Evolutionary conservation across 495 filamentous ascomycete genomes (phyloP), one percentile per base, ranked within the genome.

Genomic region (Podospora tetraspora): DNA sequence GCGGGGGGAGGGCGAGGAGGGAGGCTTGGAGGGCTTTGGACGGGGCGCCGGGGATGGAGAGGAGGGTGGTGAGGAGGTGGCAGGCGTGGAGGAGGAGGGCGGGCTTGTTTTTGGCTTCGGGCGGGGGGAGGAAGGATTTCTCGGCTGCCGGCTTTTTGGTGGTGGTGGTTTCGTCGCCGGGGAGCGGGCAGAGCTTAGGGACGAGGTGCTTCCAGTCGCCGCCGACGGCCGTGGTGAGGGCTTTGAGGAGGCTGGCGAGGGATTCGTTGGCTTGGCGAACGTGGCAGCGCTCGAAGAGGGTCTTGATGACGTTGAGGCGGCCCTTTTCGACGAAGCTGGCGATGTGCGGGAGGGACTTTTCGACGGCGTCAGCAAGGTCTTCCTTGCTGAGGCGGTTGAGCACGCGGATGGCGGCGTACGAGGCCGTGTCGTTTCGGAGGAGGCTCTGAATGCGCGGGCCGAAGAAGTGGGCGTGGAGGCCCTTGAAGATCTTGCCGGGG

Each of bases 401-500:
- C 4, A 94, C 86, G 56, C 85, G 85, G 67, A 91, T 87, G 10
- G 92, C 91, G 5, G 94, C 91, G 73, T 95, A 98, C 23, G 87
- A 88, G 10, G 95, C 92, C 66, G 92, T 92, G 69, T 92, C 92
- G 76, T 98, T 98, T 58, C 92, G 90, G 1, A 94, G 84, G 37
- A 97, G 81, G 52, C 85, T 90, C 3, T 86, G 86, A 59, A 98
- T 89, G 7, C 92, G 86, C 1, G 89, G 88, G 66, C 86, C 87
- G 69, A 98, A 90, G 68, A 91, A 86, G 60, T 88, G 86, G 57
- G 84, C 85, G 74, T 94, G 91, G 0, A 99, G 76, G 23, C 85
- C 84, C 75, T 97, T 97, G 84, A 98, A 98, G 22, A 91, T 83
- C 73, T 92, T 96, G 30, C 92, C 93, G 0, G 94, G 93, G 30